These are phyloP conservation scores for Colletotrichum chrysophilum DNA, from an alignment of 2,329 filamentous ascomycete genomes.

Conservation along the genomic window DNA sequence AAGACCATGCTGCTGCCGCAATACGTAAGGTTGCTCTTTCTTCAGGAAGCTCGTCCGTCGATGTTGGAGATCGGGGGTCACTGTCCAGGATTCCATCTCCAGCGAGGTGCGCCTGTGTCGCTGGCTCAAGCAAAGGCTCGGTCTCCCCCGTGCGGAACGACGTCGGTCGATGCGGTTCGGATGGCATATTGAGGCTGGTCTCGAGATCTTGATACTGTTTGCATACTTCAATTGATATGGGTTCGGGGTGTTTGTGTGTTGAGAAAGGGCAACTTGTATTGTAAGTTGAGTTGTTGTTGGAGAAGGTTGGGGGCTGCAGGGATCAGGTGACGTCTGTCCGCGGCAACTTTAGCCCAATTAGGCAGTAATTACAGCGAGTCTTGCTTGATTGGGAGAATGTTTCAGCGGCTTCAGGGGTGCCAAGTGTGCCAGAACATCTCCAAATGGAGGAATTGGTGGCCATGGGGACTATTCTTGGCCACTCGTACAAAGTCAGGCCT, in stretches of 20 bases:
- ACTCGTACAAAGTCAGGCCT: background rate
- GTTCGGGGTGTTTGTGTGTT: background rate
- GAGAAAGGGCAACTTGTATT: background rate
- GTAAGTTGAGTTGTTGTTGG: background rate
- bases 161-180: background rate
- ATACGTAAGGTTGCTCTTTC: background rate
- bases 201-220: rapidly evolving
- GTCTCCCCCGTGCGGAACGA: background rate
- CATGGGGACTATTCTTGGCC: too few relatives aligned
- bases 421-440: background rate
- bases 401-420: background rate
- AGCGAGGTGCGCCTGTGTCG: background rate
- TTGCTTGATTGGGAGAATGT: background rate
- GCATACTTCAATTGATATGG: background rate
- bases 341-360: background rate
- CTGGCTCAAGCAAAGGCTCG: background rate
- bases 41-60: background rate
- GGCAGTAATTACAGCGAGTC: background rate
- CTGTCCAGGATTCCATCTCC: background rate
- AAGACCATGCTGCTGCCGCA: conserved; percentile 6
- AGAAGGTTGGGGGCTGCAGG: background rate
- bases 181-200: background rate
- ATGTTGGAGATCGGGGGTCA: background rate
- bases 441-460: background rate
- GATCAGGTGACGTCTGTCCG: background rate